phyloP scores from a whole-genome alignment of 2,329 filamentous ascomycete genomes.

The Lachnellula willkommii region DNA sequence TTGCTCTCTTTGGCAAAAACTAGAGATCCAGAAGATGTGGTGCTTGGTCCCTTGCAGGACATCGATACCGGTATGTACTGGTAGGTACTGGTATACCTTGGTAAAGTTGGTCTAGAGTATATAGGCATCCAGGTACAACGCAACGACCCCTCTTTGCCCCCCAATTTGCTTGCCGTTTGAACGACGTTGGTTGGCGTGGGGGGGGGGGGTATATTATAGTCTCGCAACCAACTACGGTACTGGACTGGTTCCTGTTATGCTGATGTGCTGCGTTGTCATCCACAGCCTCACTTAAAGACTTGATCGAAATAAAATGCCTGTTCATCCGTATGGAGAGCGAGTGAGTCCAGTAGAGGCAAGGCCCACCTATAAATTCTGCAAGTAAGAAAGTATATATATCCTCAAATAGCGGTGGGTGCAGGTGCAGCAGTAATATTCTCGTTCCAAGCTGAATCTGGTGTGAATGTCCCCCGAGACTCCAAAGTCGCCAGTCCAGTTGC shows the following conservation, averaged over 20 bases:
- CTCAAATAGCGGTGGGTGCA: not conserved
- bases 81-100: not conserved
- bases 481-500: too few species aligned
- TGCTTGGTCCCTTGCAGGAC: not conserved
- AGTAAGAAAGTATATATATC: conserved; percentile 8
- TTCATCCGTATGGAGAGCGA: not conserved
- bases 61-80: not conserved
- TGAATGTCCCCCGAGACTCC: too few species aligned
- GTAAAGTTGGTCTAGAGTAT: not conserved
- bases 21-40: not conserved
- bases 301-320: not conserved
- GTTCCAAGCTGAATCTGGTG: too few species aligned
- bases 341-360: not conserved
- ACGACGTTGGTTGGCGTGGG: not conserved
- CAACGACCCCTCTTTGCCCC: not conserved
- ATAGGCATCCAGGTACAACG: conserved; percentile 6
- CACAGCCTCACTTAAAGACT: conserved; percentile 6
- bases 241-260: not conserved
- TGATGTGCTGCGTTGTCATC: conserved; percentile 10
- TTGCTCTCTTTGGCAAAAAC: conserved; percentile 12
- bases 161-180: not conserved
- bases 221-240: not conserved
- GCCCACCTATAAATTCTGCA: conserved; percentile 2
- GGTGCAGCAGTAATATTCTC: not conserved
- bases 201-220: conserved; percentile 4